Evolutionary conservation across 257 asterid genomes (phyloP).

Genomic region (Gentiana straminea): DNA sequence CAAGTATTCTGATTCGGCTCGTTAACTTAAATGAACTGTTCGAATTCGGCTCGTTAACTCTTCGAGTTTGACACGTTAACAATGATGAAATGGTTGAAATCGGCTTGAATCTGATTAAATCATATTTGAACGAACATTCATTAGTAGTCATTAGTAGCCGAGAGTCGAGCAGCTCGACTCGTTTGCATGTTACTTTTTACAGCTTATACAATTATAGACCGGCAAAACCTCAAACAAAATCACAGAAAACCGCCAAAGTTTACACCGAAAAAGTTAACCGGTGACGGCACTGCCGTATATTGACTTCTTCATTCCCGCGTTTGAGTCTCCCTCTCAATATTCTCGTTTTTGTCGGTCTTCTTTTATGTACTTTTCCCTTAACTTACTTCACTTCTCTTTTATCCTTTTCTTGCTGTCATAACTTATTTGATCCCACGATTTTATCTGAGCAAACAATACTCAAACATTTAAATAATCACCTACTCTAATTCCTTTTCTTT

Average conservation of each 20-base stretch:
- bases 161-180: too few relatives aligned
- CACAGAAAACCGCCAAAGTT: not conserved
- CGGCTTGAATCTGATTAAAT: too few relatives aligned
- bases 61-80: too few relatives aligned
- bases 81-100: too few relatives aligned
- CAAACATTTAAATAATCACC: not conserved
- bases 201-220: too few relatives aligned
- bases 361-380: conserved; percentile 19
- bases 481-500: not conserved
- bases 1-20: too few relatives aligned
- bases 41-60: too few relatives aligned
- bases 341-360: not conserved
- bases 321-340: not conserved
- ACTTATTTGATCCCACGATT: conserved; percentile 17
- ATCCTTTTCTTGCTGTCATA: conserved; percentile 13
- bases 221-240: not conserved
- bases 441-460: conserved; percentile 13
- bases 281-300: not conserved
- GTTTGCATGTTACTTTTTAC: too few relatives aligned
- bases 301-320: conserved; percentile 14
- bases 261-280: not conserved
- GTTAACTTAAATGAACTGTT: too few relatives aligned
- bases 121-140: too few relatives aligned
- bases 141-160: too few relatives aligned
- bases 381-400: conserved; percentile 23